Conservation (phyloP, 2,329 filamentous ascomycete species). For the Sclerotinia subarctica region DNA sequence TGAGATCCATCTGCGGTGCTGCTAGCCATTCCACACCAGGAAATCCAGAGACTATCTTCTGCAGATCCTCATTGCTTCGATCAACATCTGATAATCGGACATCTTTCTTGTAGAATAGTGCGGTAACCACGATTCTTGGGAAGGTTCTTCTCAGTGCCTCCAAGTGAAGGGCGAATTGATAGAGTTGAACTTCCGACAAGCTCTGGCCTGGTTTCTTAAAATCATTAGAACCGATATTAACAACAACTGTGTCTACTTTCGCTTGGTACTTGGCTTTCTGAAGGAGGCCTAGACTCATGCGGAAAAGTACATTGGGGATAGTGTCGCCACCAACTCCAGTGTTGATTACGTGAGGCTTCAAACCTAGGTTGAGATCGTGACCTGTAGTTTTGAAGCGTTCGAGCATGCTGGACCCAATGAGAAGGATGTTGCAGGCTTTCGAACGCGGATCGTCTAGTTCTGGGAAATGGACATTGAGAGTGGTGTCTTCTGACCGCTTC, state of each 20-base stretch:
- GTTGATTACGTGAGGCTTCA: conserved; percentile 21
- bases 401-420: conserved; percentile 24
- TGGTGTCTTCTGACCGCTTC: conserved; percentile 14
- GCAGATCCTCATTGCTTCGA: conserved; percentile 17
- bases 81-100: conserved; percentile 15
- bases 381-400: conserved; percentile 22
- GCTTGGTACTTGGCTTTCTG: background rate
- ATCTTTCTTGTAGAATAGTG: conserved; percentile 23
- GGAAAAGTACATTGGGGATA: conserved; percentile 23
- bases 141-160: conserved; percentile 15
- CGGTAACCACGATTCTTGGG: conserved; percentile 19
- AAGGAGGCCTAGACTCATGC: conserved; percentile 17
- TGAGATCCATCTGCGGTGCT: conserved; percentile 15
- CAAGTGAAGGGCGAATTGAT: conserved; percentile 17
- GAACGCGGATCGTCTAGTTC: background rate
- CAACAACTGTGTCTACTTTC: conserved; percentile 18
- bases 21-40: conserved; percentile 18
- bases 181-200: conserved; percentile 6
- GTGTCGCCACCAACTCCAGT: conserved; percentile 24
- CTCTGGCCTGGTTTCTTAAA: conserved; percentile 17
- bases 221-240: conserved; percentile 23
- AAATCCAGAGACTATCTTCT: conserved; percentile 1
- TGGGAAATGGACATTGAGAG: conserved; percentile 9
- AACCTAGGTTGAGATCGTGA: conserved; percentile 6
- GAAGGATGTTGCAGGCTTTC: background rate